Evolutionary conservation across 2,329 filamentous ascomycete species (phyloP).

Genomic region (Pseudocercospora vitis): DNA sequence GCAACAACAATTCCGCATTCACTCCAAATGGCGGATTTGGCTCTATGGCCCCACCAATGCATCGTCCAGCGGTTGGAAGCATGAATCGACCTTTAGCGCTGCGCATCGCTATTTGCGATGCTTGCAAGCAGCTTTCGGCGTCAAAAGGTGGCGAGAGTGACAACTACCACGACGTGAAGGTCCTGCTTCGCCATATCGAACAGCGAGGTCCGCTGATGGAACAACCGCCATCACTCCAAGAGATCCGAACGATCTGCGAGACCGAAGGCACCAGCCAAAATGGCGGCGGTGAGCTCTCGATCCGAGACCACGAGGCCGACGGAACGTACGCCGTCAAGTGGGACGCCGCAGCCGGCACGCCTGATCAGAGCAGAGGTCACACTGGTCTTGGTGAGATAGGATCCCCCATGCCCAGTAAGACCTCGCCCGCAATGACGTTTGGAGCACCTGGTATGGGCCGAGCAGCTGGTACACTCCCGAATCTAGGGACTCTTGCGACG

Average conservation of each 20-base stretch:
- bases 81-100: constrained; percentile 62
- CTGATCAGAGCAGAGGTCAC: constrained; percentile 30
- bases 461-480: constrained; percentile 26
- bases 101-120: constrained; percentile 72
- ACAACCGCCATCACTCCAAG: constrained; percentile 58
- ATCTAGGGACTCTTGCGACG: constrained; percentile 22
- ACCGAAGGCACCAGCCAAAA: constrained; percentile 85
- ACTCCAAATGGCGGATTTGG: constrained; percentile 45
- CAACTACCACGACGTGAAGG: constrained; percentile 68
- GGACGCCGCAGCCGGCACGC: constrained; percentile 35
- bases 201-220: constrained; percentile 62
- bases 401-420: constrained; percentile 47
- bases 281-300: constrained; percentile 83
- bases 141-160: constrained; percentile 47
- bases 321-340: constrained; percentile 46
- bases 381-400: constrained; percentile 49
- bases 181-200: constrained; percentile 64
- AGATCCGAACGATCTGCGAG: constrained; percentile 82
- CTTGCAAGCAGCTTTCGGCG: constrained; percentile 65
- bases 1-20: constrained; percentile 48
- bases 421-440: constrained; percentile 38
- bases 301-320: constrained; percentile 51
- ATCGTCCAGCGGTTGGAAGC: constrained; percentile 38
- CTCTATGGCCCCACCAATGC: constrained; percentile 39
- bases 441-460: constrained; percentile 32